phyloP scores from a whole-genome alignment of 768 basidiomycete genomes.

The Trametes punicea region DNA sequence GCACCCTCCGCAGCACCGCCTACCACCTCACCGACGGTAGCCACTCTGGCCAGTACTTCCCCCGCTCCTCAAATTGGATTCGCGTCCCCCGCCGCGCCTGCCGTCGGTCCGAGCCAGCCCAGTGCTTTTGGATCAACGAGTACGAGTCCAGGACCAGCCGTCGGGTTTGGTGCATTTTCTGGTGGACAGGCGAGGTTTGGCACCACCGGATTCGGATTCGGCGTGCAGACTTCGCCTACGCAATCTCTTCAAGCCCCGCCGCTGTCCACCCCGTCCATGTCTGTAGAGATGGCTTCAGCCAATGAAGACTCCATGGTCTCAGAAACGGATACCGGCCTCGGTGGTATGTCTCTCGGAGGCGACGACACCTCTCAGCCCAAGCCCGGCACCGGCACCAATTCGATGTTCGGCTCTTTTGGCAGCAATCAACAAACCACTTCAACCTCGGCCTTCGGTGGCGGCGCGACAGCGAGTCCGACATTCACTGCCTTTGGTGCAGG shows the following conservation, averaged over 20 bases:
- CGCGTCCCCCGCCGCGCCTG: conserved; percentile 7
- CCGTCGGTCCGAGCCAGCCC: not conserved
- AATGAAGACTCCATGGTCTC: conserved; percentile 23
- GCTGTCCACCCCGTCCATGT: conserved; percentile 2
- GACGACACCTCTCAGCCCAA: conserved; percentile 14
- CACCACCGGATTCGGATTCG: conserved; percentile 17
- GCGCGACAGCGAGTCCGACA: conserved; percentile 9
- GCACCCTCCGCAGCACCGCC: conserved; percentile 13
- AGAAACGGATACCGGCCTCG: conserved; percentile 24
- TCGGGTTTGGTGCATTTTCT: conserved; percentile 27
- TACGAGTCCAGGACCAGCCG: conserved; percentile 10
- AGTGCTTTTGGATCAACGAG: conserved; percentile 20
- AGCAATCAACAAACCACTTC: conserved; percentile 6
- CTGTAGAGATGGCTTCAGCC: conserved; percentile 11
- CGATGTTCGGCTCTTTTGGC: conserved; percentile 28
- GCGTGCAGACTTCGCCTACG: not conserved
- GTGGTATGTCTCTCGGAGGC: conserved; percentile 28
- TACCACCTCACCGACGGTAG: not conserved
- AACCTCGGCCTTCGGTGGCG: conserved; percentile 18
- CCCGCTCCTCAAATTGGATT: conserved; percentile 3
- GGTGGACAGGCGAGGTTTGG: conserved; percentile 25
- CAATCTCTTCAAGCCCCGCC: not conserved
- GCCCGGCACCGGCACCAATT: conserved; percentile 8
- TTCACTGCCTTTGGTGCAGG: conserved; percentile 7
- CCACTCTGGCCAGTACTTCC: not conserved